Evolutionary conservation across 192 early-diverging fungal species (phyloP).

Genomic region (Chytriomyces sp.): DNA sequence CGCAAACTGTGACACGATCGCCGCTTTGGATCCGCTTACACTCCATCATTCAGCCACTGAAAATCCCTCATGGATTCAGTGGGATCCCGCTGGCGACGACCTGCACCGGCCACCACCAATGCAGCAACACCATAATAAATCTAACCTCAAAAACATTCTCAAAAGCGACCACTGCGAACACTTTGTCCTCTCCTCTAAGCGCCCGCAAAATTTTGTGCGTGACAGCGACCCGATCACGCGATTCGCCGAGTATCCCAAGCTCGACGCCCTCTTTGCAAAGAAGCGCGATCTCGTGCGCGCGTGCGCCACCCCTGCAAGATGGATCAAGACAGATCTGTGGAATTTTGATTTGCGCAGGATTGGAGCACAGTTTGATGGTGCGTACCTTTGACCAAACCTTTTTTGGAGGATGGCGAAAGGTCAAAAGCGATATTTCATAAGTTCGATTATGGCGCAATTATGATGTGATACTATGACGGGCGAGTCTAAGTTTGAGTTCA

Average conservation of each 20-base stretch:
- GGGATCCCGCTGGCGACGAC: too few species aligned
- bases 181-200: slow-evolving; percentile 50
- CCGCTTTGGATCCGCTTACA: too few species aligned
- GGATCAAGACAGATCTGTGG: slow-evolving; percentile 51
- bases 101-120: too few species aligned
- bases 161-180: slow-evolving; percentile 65
- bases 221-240: slow-evolving; percentile 48
- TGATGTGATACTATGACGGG: neutral
- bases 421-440: too few species aligned
- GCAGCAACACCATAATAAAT: too few species aligned
- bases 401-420: too few species aligned
- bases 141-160: slow-evolving; percentile 21
- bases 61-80: too few species aligned
- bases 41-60: too few species aligned
- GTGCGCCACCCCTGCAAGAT: slow-evolving; percentile 50
- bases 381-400: too few species aligned
- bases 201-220: slow-evolving; percentile 66
- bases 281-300: slow-evolving; percentile 46
- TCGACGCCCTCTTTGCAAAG: slow-evolving; percentile 47
- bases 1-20: too few species aligned
- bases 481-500: neutral
- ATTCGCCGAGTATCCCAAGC: slow-evolving; percentile 65
- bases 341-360: slow-evolving; percentile 50
- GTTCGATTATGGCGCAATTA: too few species aligned
- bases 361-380: slow-evolving; percentile 52